These are phyloP conservation scores for Diutina mesorugosa DNA, from an alignment of 1,139 yeast species.

Conservation along the genomic window DNA sequence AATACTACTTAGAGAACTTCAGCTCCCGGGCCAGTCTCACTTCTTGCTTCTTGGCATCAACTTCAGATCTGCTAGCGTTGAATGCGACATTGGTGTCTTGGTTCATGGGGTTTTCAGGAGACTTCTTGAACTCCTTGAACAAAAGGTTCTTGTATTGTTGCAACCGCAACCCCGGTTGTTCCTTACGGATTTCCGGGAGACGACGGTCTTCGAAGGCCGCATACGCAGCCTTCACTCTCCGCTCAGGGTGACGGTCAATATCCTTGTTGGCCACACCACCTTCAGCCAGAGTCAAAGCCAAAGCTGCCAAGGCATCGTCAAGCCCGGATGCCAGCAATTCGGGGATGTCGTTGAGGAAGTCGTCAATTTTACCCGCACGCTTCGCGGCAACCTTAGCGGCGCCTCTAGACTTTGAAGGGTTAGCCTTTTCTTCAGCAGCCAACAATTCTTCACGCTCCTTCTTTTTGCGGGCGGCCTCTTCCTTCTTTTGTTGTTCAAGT, in stretches of 20 bases:
- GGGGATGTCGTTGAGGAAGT: slow-evolving; percentile 32
- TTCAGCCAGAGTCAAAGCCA: slow-evolving; percentile 45
- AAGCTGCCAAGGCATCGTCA: slow-evolving; percentile 69
- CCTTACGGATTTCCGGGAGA: slow-evolving; percentile 61
- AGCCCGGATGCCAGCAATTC: slow-evolving; percentile 62
- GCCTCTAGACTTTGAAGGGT: slow-evolving; percentile 62
- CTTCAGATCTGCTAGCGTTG: slow-evolving; percentile 51
- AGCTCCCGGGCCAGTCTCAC: slow-evolving; percentile 37
- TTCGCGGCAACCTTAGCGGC: slow-evolving; percentile 57
- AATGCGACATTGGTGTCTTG: slow-evolving; percentile 51
- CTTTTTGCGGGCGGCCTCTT: slow-evolving; percentile 53
- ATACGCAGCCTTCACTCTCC: slow-evolving; percentile 76
- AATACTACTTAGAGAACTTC: slow-evolving; percentile 11
- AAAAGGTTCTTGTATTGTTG: slow-evolving; percentile 67
- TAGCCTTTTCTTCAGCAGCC: slow-evolving; percentile 50
- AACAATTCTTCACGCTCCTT: slow-evolving; percentile 48
- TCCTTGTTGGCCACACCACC: slow-evolving; percentile 49
- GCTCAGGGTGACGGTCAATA: slow-evolving; percentile 78
- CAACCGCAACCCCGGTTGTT: slow-evolving; percentile 68
- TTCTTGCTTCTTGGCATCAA: slow-evolving; percentile 33
- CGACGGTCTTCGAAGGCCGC: slow-evolving; percentile 62
- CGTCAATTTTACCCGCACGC: slow-evolving; percentile 52
- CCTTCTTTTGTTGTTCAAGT: slow-evolving; percentile 45
- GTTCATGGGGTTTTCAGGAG: slow-evolving; percentile 77
- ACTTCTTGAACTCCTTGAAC: slow-evolving; percentile 71